phyloP scores from a whole-genome alignment of 129 eudicot genomes.

The Solidago caesia region DNA sequence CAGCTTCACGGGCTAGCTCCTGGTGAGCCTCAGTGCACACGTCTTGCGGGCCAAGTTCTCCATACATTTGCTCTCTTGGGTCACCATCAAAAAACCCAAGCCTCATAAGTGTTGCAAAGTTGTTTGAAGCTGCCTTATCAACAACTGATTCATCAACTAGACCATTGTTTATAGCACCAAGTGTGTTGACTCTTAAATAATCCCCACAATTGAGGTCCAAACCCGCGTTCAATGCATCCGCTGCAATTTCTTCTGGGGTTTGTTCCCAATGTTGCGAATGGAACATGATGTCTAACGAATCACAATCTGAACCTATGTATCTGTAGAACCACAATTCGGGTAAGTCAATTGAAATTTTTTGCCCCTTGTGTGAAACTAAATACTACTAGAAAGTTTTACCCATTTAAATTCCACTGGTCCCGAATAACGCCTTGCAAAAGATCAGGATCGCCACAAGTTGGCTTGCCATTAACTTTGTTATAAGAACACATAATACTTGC shows the following conservation, averaged over 20 bases:
- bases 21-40: conserved; percentile 38
- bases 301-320: conserved; percentile 46
- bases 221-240: conserved; percentile 46
- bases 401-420: not conserved
- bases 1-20: conserved; percentile 40
- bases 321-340: conserved; percentile 5
- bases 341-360: not conserved
- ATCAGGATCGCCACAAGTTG: not conserved
- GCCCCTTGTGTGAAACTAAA: not conserved
- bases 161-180: conserved; percentile 28
- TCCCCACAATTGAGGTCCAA: conserved; percentile 40
- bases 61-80: conserved; percentile 32
- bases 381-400: not conserved
- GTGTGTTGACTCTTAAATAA: conserved; percentile 26
- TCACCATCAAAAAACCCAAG: conserved; percentile 49
- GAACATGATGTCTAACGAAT: conserved; percentile 30
- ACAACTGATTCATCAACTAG: conserved; percentile 34
- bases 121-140: conserved; percentile 33
- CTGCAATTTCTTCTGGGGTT: conserved; percentile 43
- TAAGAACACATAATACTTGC: conserved; percentile 1
- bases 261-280: conserved; percentile 23
- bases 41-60: conserved; percentile 36
- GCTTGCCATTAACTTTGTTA: not conserved
- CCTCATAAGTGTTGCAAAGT: conserved; percentile 40
- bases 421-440: not conserved